A percentile compares a stretch with the other conserved stretches of the same genome.
Evolutionary conservation across 352 stramenopile species (phyloP).

Genomic region (Thraustochytrium striatum): DNA sequence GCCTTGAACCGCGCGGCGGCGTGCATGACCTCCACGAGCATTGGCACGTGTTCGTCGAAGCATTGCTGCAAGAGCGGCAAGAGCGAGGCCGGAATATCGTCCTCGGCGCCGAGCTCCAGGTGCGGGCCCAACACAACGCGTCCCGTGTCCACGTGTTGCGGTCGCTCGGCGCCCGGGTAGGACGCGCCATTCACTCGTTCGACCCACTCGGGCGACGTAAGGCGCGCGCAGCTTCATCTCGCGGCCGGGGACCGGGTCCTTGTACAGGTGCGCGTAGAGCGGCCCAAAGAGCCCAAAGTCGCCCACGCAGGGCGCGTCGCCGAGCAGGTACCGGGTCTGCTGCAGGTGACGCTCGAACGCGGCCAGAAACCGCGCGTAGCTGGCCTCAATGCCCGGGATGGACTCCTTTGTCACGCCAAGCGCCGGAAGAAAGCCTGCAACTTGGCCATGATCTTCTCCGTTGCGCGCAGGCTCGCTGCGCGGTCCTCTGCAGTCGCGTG

Average conservation of each 20-base stretch:
- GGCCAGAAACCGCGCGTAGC: background rate
- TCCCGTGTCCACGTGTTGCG: background rate
- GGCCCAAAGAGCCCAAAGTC: slow-evolving; percentile 29
- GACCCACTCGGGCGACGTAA: slow-evolving; percentile 11
- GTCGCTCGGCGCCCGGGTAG: background rate
- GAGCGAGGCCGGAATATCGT: background rate
- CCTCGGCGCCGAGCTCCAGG: background rate
- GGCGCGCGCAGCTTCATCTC: slow-evolving; percentile 6
- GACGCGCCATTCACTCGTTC: background rate
- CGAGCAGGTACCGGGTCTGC: slow-evolving; percentile 1
- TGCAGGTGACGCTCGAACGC: background rate
- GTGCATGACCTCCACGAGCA: background rate
- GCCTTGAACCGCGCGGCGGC: background rate
- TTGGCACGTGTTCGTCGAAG: slow-evolving; percentile 6
- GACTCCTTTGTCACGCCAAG: background rate
- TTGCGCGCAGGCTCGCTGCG: background rate
- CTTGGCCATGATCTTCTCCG: background rate
- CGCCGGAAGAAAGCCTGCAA: slow-evolving; percentile 17
- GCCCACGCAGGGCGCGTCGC: background rate
- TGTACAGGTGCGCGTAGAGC: slow-evolving; percentile 16
- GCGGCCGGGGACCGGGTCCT: background rate
- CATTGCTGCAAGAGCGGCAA: background rate
- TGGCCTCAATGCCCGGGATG: slow-evolving; percentile 15
- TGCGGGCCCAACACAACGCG: background rate
- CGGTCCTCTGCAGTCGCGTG: background rate